Percentiles rank a stretch among this genome's conserved stretches.
These are phyloP conservation scores for Boletales sp. DNA, from an alignment of 768 basidiomycete species.

Conservation along the genomic window DNA sequence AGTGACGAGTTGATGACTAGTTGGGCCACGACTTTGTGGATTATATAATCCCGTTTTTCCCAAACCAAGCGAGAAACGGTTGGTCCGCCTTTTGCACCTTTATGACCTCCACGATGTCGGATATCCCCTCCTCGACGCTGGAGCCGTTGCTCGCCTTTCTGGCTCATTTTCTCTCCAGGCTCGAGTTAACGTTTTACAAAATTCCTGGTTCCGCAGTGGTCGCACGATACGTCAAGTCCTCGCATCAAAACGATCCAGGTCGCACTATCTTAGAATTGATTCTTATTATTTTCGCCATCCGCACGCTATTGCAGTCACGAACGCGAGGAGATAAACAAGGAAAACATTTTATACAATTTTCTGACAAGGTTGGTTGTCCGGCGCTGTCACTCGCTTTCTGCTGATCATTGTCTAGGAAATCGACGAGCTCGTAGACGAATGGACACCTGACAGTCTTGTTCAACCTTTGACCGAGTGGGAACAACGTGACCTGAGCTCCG, in stretches of 20 bases:
- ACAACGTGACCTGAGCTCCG: conserved; percentile 61
- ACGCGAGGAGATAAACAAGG: conserved; percentile 82
- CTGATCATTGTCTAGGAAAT: conserved; percentile 65
- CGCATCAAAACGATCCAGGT: conserved; percentile 94
- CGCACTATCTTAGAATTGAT: conserved; percentile 88
- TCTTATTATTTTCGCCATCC: conserved; percentile 81
- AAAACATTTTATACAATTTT: conserved; percentile 88
- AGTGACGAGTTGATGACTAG: too few relatives aligned
- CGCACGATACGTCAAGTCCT: conserved; percentile 89
- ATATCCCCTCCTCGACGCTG: conserved; percentile 31
- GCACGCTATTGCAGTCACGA: conserved; percentile 86
- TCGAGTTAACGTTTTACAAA: conserved; percentile 67
- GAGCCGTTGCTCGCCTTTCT: conserved; percentile 64
- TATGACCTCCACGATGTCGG: conserved; percentile 32
- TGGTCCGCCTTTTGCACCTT: too few relatives aligned
- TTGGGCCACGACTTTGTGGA: too few relatives aligned
- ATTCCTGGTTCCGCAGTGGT: conserved; percentile 81
- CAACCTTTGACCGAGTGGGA: conserved; percentile 58
- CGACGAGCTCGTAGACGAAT: conserved; percentile 94
- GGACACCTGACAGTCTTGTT: conserved; percentile 82
- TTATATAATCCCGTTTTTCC: too few relatives aligned
- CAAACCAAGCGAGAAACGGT: too few relatives aligned
- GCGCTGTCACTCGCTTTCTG: background rate
- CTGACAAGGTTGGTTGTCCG: conserved; percentile 67
- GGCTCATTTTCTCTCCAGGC: conserved; percentile 52